phyloP scores from a whole-genome alignment of 2,329 filamentous ascomycete genomes.

The Phialocephala subalpina region DNA sequence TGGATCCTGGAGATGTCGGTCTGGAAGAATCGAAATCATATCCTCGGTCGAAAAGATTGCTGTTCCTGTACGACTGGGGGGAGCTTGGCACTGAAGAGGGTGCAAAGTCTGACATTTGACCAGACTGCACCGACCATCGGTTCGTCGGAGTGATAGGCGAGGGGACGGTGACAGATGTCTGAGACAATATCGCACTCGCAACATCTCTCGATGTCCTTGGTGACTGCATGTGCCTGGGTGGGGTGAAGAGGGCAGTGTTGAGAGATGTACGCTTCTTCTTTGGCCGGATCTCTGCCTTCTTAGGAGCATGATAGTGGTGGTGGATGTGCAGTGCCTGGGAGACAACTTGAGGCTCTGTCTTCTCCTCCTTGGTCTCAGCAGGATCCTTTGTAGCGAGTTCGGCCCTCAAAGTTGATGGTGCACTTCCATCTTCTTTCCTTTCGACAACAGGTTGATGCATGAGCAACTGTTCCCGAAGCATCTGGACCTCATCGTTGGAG shows the following conservation, averaged over 20 bases:
- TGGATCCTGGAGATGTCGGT: conserved; percentile 84
- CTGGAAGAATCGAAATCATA: conserved; percentile 70
- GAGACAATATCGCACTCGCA: conserved; percentile 50
- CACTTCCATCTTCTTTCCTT: conserved; percentile 43
- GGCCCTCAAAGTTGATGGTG: conserved; percentile 68
- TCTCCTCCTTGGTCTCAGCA: conserved; percentile 20
- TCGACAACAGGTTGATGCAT: conserved; percentile 75
- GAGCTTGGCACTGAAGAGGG: conserved; percentile 82
- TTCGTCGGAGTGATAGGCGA: conserved; percentile 54
- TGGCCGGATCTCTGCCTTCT: conserved; percentile 66
- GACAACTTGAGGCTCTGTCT: conserved; percentile 43
- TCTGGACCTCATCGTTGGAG: conserved; percentile 94
- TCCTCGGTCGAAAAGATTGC: conserved; percentile 80
- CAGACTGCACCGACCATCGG: conserved; percentile 72
- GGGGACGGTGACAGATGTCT: conserved; percentile 60
- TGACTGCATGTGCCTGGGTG: conserved; percentile 49
- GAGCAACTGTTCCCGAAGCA: conserved; percentile 80
- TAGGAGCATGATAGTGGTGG: conserved; percentile 85
- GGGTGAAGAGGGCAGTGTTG: conserved; percentile 68
- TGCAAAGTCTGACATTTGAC: conserved; percentile 68
- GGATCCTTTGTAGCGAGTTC: conserved; percentile 68
- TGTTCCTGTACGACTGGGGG: conserved; percentile 76
- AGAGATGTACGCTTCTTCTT: conserved; percentile 78
- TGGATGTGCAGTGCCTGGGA: conserved; percentile 90
- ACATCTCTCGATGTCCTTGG: conserved; percentile 48